phyloP scores from a whole-genome alignment of 805 yeast genomes.

The Candida ovalis region DNA sequence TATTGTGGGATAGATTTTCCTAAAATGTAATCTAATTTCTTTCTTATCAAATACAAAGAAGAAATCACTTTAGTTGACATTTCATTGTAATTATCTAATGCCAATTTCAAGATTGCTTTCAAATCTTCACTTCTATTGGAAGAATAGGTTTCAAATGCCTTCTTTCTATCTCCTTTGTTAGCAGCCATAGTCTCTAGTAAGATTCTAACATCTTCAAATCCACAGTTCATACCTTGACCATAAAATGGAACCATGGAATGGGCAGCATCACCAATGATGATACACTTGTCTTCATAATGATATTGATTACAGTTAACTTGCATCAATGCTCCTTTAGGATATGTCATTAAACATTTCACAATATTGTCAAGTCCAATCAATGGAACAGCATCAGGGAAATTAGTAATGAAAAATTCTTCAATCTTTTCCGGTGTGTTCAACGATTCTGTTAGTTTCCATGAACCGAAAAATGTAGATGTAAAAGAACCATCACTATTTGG shows the following conservation, averaged over 20 bases:
- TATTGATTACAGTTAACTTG: slow-evolving; percentile 70
- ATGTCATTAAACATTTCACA: slow-evolving; percentile 43
- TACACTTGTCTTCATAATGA: slow-evolving; percentile 55
- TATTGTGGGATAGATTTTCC: slow-evolving; percentile 53
- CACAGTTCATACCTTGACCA: slow-evolving; percentile 97
- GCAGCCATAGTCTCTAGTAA: slow-evolving; percentile 49
- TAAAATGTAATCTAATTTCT: slow-evolving; percentile 61
- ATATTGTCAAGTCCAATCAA: slow-evolving; percentile 57
- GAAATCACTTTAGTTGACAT: slow-evolving; percentile 81
- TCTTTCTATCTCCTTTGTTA: slow-evolving; percentile 34
- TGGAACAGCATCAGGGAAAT: slow-evolving; percentile 73
- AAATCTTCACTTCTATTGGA: slow-evolving; percentile 58
- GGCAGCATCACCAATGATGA: slow-evolving; percentile 89
- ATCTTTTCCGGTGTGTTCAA: slow-evolving; percentile 39
- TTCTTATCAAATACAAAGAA: slow-evolving; percentile 55
- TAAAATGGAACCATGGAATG: slow-evolving; percentile 98
- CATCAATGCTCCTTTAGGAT: slow-evolving; percentile 78
- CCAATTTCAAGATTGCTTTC: slow-evolving; percentile 70
- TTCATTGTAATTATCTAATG: slow-evolving; percentile 77
- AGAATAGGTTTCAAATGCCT: slow-evolving; percentile 56
- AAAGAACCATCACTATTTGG: slow-evolving; percentile 84
- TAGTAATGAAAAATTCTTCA: slow-evolving; percentile 47
- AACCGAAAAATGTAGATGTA: slow-evolving; percentile 85
- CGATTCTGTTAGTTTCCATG: slow-evolving; percentile 62
- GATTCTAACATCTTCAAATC: slow-evolving; percentile 83